Conservation (phyloP, 2,329 filamentous ascomycete species). For the Aschersonia sp. region DNA sequence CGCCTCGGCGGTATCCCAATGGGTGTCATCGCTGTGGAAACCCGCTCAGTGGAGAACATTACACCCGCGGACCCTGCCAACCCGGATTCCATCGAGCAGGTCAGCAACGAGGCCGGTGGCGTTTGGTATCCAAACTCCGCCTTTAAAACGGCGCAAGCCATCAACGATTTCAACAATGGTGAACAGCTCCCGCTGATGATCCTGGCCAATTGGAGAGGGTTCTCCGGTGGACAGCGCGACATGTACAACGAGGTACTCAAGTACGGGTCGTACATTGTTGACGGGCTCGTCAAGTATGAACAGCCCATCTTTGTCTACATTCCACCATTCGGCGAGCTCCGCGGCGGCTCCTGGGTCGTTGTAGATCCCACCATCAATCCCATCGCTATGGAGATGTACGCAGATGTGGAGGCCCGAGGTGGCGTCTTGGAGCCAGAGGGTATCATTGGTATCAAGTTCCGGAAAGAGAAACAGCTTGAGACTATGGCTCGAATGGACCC, state of each 20-base stretch:
- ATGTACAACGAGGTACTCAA: constrained; percentile 99
- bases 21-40: constrained; percentile 96
- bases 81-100: constrained; percentile 93
- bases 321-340: constrained; percentile 87
- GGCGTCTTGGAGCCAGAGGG: constrained; percentile 97
- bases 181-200: constrained; percentile 99
- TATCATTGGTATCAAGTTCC: constrained; percentile 98
- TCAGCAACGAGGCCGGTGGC: constrained; percentile 88
- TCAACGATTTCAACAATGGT: constrained; percentile 97
- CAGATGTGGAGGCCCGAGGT: constrained; percentile 84
- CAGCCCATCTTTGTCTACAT: constrained; percentile 99
- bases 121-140: constrained; percentile 99
- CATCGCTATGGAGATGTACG: constrained; percentile 98
- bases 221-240: constrained; percentile 97
- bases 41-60: constrained; percentile 89
- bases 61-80: constrained; percentile 95
- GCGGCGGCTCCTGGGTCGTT: constrained; percentile 98
- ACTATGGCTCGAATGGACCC: constrained; percentile 92
- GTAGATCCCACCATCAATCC: constrained; percentile 98
- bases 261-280: constrained; percentile 98
- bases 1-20: constrained; percentile 94
- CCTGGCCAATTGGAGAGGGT: constrained; percentile 98
- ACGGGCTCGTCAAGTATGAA: constrained; percentile 94
- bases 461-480: constrained; percentile 90
- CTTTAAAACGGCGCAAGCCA: constrained; percentile 98